Base-by-base conservation (phyloP, 1,284 basidiomycete genomes). In the Ceratobasidium papillatum region DNA sequence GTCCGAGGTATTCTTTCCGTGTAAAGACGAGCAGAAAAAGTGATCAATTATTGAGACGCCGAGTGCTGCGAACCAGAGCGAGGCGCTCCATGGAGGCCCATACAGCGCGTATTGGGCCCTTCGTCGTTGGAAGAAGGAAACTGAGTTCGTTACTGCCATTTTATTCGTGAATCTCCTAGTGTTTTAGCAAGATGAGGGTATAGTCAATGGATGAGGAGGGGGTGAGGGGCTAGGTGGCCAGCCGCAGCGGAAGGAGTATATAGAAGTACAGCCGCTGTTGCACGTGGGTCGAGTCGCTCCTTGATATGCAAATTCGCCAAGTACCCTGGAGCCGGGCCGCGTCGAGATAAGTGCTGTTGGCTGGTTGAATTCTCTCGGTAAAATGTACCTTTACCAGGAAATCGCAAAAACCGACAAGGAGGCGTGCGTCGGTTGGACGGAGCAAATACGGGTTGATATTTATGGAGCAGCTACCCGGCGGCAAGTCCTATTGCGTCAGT, bases 1-100 rank as follows among this genome's bases (percentile, higher is more conserved):
- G n/a, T n/a, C n/a, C n/a, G 49, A 22, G 17, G 41, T 45, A 22
- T 61, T 25, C 30, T 62, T 45, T n/a, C 61, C 36, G 34, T 63
- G 47, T 22, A 73, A 30, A 8, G 45, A 34, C 14, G 22, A 43
- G 54, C 69, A 73, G 59, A 62, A 73, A 34, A 73, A 52, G 22
- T 73, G 69, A 32, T 73, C 43, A 12, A 63, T 19, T 14, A 59
- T 51, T 11, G 38, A 51, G 30, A 61, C 17, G 19, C 36, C 47
- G 47, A 58, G 43, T 52, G 69, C 69, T 27, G 58, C 58, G 22
- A 54, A n/a, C 69, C 69, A 73, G 4, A 73, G 59, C 25, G 69
- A 32, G 22, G 32, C 43, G 27, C 69, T 73, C 69, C 69, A 73
- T 0, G 58, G 38, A 8, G 69, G 69, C 14, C 49, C 41, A 38